Evolutionary conservation across 495 filamentous ascomycete species (phyloP), one percentile per base, ranked within the genome.

Genomic region (Daldinia bambusicola): DNA sequence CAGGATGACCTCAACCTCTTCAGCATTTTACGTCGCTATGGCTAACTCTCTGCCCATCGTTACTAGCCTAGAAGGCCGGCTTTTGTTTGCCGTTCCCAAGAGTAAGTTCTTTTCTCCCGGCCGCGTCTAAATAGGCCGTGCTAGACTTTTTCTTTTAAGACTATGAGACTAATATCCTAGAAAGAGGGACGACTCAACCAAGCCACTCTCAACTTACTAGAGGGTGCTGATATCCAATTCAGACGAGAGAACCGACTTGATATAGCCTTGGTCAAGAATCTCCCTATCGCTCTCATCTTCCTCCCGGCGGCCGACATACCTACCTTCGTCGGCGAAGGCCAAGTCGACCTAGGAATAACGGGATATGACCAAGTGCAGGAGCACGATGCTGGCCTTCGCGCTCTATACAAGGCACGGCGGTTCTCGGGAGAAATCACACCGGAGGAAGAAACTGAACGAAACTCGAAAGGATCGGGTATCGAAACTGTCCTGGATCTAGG

Each of bases 301-400:
- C 93, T 99, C 40, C 95, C 95, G 26, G 95, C 93, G 37, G 94
- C 92, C 61, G 95, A 98, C 79, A 99, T 99, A 76, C 96, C 95
- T 30, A 95, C 92, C 59, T 98, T 98, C 72, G 93, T 99, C 48
- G 95, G 94, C 31, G 94, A 98, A 78, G 95, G 95, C 32, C 88
- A 91, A 56, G 95, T 98, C 13, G 94, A 96, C 76, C 81, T 99
- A 6, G 95, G 95, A 59, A 99, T 99, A 69, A 99, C 95, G 0
- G 95, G 95, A 38, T 86, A 87, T 58, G 96, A 99, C 79, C 93
- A 97, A 73, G 92, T 98, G 18, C 90, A 89, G 22, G 96, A 98
- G 81, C 92, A 97, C 83, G 93, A 95, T 79, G 88, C 91, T 2
- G 85, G 83, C 38, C 84, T 91, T 9, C 84, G 90, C 6, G 84